Percentiles rank a stretch among this genome's conserved stretches.
Evolutionary conservation across 75 land plant genomes (phyloP).

Genomic region (Sequoiadendron giganteum): DNA sequence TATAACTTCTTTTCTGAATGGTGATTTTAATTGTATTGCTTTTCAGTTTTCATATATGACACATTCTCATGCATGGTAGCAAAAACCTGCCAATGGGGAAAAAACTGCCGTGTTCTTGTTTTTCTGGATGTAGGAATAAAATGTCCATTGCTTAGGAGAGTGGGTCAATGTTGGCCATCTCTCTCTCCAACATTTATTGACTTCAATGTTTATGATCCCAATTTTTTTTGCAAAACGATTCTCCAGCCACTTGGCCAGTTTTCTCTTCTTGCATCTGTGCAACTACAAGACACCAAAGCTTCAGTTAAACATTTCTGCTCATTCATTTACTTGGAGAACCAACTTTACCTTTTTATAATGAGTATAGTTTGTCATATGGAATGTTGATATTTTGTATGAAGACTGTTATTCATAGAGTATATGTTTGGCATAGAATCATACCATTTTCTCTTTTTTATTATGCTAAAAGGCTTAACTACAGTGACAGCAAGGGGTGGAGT

Average conservation of each 20-base stretch:
- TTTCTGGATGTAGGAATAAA: no score
- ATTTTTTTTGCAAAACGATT: no score
- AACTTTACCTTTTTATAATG: not conserved
- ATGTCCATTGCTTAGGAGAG: no score
- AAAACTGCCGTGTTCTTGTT: not conserved
- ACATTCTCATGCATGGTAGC: not conserved
- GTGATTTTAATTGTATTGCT: not conserved
- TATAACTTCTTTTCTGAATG: slow-evolving; percentile 1
- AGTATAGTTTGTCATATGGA: not conserved
- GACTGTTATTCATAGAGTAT: not conserved
- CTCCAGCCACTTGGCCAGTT: no score
- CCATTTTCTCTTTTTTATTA: no score
- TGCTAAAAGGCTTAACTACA: no score
- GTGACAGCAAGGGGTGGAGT: no score
- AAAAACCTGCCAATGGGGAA: not conserved
- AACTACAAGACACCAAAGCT: not conserved
- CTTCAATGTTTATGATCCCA: no score
- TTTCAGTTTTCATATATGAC: not conserved
- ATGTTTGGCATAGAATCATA: not conserved
- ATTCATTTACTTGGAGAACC: not conserved
- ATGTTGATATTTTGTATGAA: not conserved
- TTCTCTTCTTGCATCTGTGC: not conserved
- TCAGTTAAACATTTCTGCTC: no score
- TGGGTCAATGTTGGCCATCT: no score
- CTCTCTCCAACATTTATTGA: no score